Evolutionary conservation across 176 grass and related monocot genomes (phyloP), one percentile per base, ranked within the genome.

Genomic region (Carex kokanica): DNA sequence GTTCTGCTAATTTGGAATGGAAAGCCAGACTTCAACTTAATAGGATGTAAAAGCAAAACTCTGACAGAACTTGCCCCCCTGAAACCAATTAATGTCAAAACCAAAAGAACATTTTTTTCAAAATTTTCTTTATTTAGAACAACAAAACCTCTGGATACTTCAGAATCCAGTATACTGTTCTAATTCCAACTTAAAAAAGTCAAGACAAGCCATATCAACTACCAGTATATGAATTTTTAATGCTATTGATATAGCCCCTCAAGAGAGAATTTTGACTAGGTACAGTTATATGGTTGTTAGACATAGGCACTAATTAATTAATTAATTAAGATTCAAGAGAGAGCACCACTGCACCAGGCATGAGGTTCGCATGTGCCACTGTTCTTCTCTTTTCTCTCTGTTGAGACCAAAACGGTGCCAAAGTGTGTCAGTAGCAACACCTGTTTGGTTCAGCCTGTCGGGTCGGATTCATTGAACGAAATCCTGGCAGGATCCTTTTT

Each of bases 381-480:
- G 36, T 38, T 38, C 36, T 38, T 38, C 36, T 38, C 36, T 38
- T 38, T 38, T 38, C 36, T 38, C 36, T 38, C 36, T 38, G 45
- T 74, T 43, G 36, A 70, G 66, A 43, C 45, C 45, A 25, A 0
- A 74, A 6, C 20, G 21, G 41, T 51, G 70, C 10, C 40, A 51
- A 74, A 49, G 18, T 51, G 18, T 73, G 69, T 73, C 69, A 73
- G 69, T 49, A 13, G 2, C 69, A 73, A 49, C 41, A 74, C 43
- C 70, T 74, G 70, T 51, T 51, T 74, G n/a, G 10, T 49, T 47
- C 70, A 74, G 70, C 21, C 45, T 74, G 20, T 74, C 43, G 43
- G 70, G 70, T 74, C 70, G 21, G 70, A 74, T 52, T 16, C 70
- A 16, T n/a, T 74, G 70, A 74, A 74, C 45, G 4, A 74, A 52